Percentiles rank a stretch among this genome's conserved stretches.
These are phyloP conservation scores for Parathielavia hyrcaniae DNA, from an alignment of 495 filamentous ascomycete genomes.

Conservation along the genomic window DNA sequence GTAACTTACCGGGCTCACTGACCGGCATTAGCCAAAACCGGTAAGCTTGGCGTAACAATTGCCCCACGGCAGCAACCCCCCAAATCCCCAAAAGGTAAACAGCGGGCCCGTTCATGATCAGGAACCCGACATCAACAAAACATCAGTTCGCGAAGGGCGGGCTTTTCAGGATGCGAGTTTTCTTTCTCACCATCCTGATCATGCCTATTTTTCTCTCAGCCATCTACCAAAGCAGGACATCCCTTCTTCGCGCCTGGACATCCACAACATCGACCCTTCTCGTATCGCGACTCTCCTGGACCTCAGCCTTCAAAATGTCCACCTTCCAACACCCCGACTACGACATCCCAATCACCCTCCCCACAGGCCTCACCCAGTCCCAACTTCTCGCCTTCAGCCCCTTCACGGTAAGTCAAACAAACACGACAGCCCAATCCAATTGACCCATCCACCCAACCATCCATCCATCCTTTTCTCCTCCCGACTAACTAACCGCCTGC, in stretches of 20 bases:
- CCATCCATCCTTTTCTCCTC: background rate
- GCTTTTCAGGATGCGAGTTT: conserved; percentile 3
- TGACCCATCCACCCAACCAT: background rate
- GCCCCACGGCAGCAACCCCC: too few species aligned
- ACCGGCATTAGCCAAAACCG: too few species aligned
- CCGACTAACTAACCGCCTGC: background rate
- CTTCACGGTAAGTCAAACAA: conserved; percentile 47
- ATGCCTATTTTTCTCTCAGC: conserved; percentile 10
- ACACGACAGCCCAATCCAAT: background rate
- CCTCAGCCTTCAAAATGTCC: conserved; percentile 11
- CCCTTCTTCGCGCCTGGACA: conserved; percentile 3
- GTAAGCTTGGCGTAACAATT: too few species aligned
- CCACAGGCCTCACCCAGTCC: conserved; percentile 52
- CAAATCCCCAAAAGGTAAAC: too few species aligned
- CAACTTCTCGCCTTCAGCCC: conserved; percentile 65
- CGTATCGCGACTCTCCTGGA: conserved; percentile 3
- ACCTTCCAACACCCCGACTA: conserved; percentile 44
- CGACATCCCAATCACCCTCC: conserved; percentile 49
- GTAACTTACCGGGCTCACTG: too few species aligned
- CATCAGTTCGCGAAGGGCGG: background rate
- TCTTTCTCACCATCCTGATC: background rate
- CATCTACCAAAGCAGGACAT: conserved; percentile 9
- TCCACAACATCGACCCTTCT: background rate
- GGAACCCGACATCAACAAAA: background rate
- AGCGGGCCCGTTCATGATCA: background rate